phyloP scores from a whole-genome alignment of 495 filamentous ascomycete species.

The Penicillium lividum region DNA sequence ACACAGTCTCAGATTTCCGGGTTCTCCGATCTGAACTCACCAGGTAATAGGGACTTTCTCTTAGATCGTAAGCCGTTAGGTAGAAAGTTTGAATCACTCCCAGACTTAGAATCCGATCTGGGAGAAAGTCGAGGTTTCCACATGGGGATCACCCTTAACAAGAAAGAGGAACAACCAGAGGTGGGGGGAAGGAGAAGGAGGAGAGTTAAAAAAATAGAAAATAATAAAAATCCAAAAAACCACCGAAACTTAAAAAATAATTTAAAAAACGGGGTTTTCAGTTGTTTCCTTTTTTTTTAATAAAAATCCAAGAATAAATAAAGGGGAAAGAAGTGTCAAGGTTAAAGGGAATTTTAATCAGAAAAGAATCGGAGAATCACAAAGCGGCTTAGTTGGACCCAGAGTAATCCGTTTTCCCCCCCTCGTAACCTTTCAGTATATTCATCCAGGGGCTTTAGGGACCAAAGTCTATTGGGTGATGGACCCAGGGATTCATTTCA shows the following conservation, averaged over 20 bases:
- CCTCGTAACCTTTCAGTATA: constrained; percentile 7
- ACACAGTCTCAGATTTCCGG: constrained; percentile 3
- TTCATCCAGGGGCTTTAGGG: neutral
- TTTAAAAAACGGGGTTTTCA: constrained; percentile 7
- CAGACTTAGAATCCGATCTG: constrained; percentile 47
- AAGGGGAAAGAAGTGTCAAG: neutral
- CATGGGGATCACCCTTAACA: constrained; percentile 35
- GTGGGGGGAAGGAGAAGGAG: constrained; percentile 19
- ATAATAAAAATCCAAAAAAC: constrained; percentile 8
- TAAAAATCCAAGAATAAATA: neutral
- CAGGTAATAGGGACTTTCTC: constrained; percentile 36
- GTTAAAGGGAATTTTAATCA: constrained; percentile 4
- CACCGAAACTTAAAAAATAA: constrained; percentile 18
- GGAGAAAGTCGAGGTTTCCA: constrained; percentile 49
- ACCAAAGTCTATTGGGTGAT: neutral
- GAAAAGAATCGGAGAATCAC: constrained; percentile 18
- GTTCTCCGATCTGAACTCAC: constrained; percentile 30
- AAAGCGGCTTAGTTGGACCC: constrained; percentile 15
- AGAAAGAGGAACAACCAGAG: constrained; percentile 19
- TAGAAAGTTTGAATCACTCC: constrained; percentile 35
- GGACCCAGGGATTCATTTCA: neutral
- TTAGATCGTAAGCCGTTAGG: constrained; percentile 44
- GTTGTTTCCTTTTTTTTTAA: neutral
- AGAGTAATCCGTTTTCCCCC: neutral
- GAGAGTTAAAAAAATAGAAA: constrained; percentile 15